Percentiles rank a stretch among this genome's conserved stretches.
Conservation (phyloP, 805 yeast species). For the Metschnikowia dekortorum region DNA sequence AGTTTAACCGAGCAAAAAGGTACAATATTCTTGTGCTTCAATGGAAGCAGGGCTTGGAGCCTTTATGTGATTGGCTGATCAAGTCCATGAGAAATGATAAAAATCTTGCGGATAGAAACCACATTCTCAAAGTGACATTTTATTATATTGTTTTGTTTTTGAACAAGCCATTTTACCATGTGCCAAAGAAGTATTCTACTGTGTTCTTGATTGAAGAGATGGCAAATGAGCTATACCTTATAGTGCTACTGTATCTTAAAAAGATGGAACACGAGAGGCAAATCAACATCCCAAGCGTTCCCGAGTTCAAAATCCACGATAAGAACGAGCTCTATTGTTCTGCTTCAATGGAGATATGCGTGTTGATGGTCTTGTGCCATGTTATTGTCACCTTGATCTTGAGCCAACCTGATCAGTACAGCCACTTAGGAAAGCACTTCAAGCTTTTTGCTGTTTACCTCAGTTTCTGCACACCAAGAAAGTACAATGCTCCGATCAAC, state of each 20-base stretch:
- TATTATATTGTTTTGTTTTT: slow-evolving; percentile 14
- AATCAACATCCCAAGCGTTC: not conserved
- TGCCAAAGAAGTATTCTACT: slow-evolving; percentile 16
- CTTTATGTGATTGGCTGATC: slow-evolving; percentile 15
- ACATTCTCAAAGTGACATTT: slow-evolving; percentile 14
- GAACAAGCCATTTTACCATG: slow-evolving; percentile 19
- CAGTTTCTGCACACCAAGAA: slow-evolving; percentile 13
- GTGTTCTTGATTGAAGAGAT: slow-evolving; percentile 17
- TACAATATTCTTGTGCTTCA: slow-evolving; percentile 16
- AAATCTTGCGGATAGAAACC: slow-evolving; percentile 13
- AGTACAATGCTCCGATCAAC: slow-evolving; percentile 14
- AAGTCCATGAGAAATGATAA: slow-evolving; percentile 11
- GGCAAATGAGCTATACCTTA: slow-evolving; percentile 13
- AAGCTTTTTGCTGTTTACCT: slow-evolving; percentile 12
- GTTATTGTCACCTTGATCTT: slow-evolving; percentile 14
- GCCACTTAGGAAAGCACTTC: slow-evolving; percentile 15
- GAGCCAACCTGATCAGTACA: slow-evolving; percentile 16
- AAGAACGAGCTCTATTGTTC: slow-evolving; percentile 9
- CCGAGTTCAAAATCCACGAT: not conserved
- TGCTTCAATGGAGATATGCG: slow-evolving; percentile 15
- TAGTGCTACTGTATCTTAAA: slow-evolving; percentile 10
- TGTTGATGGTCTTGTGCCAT: slow-evolving; percentile 13
- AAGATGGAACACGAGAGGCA: slow-evolving; percentile 8
- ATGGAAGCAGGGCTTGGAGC: slow-evolving; percentile 14
- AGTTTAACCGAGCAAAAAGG: slow-evolving; percentile 15